Evolutionary conservation across 495 filamentous ascomycete species (phyloP), one percentile per base, ranked within the genome.

Genomic region (Penicillium samsonianum): DNA sequence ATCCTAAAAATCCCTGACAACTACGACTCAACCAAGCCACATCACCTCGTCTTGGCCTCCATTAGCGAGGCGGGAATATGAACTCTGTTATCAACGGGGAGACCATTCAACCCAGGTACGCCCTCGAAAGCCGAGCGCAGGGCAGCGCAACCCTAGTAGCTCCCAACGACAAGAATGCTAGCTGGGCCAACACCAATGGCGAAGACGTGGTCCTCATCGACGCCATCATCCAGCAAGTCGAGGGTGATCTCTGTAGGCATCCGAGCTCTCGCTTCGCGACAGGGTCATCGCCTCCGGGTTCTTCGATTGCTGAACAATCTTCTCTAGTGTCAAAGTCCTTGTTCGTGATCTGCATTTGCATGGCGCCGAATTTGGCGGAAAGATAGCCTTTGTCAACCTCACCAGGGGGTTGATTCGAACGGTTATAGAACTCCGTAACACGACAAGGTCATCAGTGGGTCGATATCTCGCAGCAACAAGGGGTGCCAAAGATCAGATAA

Each of bases 261-360:
- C 55, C 67, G 38, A 70, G 58, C 40, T 67, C 73, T n/a, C 65
- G 73, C 53, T 82, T 78, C 69, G 70, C 76, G 1, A 77, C 71
- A 98, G 78, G 23, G 88, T 88, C 88, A 93, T 92, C 6, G 90
- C 90, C 67, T 98, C 94, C n/a, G 90, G 76, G 62, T 84, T 95
- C 67, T 91, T 95, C 1, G 86, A 82, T 44, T 88, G 84, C 66
- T 92, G 89, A 28, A 96, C 85, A 55, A 97, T 90, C 75, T 96
- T 96, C 68, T 98, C 94, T 23, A 98, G 78, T 17, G 53, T 92
- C 91, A 41, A 88, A 81, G 61, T 98, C 92, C 53, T 84, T 86
- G 70, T 88, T 89, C 23, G 92, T 65, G 31, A 96, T 87, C 42
- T 90, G 88, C 60, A 96, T 83, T 73, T 98, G 94, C 1, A 94